Percentiles rank a stretch among this genome's conserved stretches.
phyloP scores from a whole-genome alignment of 2,329 filamentous ascomycete species.

The Neonectria ditissima region DNA sequence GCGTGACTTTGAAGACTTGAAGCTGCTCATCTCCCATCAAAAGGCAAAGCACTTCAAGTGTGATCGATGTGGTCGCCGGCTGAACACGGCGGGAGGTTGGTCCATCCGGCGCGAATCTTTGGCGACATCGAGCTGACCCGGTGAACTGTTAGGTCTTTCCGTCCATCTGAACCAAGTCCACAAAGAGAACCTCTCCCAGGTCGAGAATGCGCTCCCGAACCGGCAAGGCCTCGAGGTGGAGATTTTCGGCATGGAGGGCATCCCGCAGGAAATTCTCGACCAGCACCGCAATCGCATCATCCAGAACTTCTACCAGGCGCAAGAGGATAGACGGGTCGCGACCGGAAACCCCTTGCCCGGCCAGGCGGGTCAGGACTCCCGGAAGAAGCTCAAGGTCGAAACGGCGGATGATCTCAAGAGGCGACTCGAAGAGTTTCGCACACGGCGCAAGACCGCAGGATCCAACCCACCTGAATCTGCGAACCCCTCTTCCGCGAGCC shows the following conservation, averaged over 20 bases:
- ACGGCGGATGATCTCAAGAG: constrained; percentile 81
- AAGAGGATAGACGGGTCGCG: constrained; percentile 82
- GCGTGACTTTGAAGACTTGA: constrained; percentile 96
- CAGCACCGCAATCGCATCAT: constrained; percentile 89
- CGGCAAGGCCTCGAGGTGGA: constrained; percentile 89
- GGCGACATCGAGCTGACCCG: constrained; percentile 28
- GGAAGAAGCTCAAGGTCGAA: constrained; percentile 80
- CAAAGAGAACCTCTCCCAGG: constrained; percentile 87
- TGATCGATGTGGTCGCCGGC: constrained; percentile 84
- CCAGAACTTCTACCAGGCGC: constrained; percentile 85
- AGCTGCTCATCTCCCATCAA: constrained; percentile 96
- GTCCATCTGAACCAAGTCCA: constrained; percentile 99
- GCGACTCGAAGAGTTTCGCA: constrained; percentile 81
- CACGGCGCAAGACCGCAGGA: constrained; percentile 71
- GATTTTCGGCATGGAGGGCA: constrained; percentile 98
- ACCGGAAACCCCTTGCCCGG: constrained; percentile 87
- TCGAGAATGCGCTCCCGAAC: constrained; percentile 93
- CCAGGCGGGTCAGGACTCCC: constrained; percentile 71
- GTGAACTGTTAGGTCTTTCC: constrained; percentile 75
- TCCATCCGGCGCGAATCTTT: constrained; percentile 1
- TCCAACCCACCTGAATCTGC: constrained; percentile 58
- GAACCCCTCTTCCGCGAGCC: constrained; percentile 56
- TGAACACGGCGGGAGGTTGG: constrained; percentile 95
- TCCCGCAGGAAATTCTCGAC: constrained; percentile 85
- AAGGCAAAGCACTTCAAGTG: constrained; percentile 99